Evolutionary conservation across 2,329 filamentous ascomycete species (phyloP).

Genomic region (Whalleya microplaca): DNA sequence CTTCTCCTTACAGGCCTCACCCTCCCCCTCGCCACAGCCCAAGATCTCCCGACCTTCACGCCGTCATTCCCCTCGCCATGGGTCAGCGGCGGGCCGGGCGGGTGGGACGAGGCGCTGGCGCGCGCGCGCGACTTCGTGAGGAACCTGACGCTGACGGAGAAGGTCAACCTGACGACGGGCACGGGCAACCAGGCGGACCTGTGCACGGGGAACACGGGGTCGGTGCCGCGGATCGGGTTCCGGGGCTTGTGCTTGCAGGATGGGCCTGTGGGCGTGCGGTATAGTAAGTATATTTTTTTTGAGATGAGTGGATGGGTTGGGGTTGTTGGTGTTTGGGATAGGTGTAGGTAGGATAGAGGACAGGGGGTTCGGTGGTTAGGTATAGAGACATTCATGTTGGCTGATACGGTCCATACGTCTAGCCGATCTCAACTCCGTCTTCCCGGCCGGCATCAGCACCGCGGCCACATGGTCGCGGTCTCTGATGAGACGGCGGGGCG

Average conservation of each 20-base stretch:
- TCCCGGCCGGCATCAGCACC: conserved; percentile 71
- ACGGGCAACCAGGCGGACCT: conserved; percentile 55
- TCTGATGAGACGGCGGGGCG: conserved; percentile 67
- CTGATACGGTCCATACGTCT: not conserved
- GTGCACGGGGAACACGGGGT: conserved; percentile 44
- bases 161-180: conserved; percentile 77
- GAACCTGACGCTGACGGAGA: conserved; percentile 70
- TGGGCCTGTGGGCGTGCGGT: conserved; percentile 70
- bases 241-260: conserved; percentile 70
- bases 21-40: conserved; percentile 8
- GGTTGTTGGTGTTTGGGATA: not conserved
- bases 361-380: not conserved
- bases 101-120: conserved; percentile 65
- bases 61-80: conserved; percentile 33
- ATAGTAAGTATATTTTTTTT: conserved; percentile 36
- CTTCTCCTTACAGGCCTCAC: no score
- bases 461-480: conserved; percentile 74
- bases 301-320: not conserved
- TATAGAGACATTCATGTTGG: not conserved
- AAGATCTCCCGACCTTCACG: conserved; percentile 18
- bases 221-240: conserved; percentile 60
- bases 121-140: conserved; percentile 69
- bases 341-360: conserved; percentile 11
- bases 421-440: conserved; percentile 68
- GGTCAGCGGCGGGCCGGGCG: conserved; percentile 29